Evolutionary conservation across 441 rosid species (phyloP), one percentile per base, ranked within the genome.

Genomic region (Manihot esculenta): DNA sequence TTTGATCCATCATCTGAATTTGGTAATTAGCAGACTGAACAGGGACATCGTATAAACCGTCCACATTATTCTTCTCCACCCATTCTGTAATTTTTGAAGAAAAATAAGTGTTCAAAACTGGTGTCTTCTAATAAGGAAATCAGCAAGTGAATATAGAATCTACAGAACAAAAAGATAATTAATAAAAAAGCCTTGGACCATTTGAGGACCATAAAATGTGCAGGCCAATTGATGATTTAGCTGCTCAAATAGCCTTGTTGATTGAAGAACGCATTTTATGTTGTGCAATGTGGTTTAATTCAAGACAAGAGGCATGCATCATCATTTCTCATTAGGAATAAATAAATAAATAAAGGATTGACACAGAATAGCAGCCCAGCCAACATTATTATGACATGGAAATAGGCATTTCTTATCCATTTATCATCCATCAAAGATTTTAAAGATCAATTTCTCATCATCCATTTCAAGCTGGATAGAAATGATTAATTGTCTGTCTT

Each of bases 1-100:
- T 85, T 78, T 70, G 83, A 85, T 74, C 75, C 35, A 60, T 73
- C 11, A 33, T 73, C 72, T 75, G 85, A 68, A 72, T 64, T 62
- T 72, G 84, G 55, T 62, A 75, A 77, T 78, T 77, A 76, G 47
- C 54, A 51, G 83, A 75, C 72, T 79, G 88, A 85, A 83, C 83
- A 73, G 87, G 83, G 60, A 76, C 81, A 61, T 83, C 79, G 62
- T 73, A 84, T 59, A 81, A 74, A 81, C 84, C 79, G 79, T 73
- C 66, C 13, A 56, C 72, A 56, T 47, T 64, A 21, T 72, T 74
- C 69, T 77, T 85, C 69, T 73, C 83, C 15, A 15, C 72, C 67
- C 76, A 70, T 75, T 87, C 98, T 90, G 86, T 74, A 74, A 68
- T 75, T 77, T 48, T 18, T 72, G 18, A 73, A 38, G 59, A 78